Conservation (phyloP, 2,329 filamentous ascomycete species). For the Hypoxylon sp. region DNA sequence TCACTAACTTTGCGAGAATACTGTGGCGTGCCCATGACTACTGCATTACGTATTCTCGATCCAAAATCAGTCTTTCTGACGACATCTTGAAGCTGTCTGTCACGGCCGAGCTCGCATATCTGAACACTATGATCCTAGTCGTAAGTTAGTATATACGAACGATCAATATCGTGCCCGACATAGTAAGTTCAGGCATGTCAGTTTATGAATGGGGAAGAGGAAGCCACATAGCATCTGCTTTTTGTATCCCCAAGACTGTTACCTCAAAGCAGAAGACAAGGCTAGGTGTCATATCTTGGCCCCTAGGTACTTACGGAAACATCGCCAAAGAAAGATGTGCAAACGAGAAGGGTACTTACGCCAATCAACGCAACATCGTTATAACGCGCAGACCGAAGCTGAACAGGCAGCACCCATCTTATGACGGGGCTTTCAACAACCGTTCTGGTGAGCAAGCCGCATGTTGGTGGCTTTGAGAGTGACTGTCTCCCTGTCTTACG, state of each 20-base stretch:
- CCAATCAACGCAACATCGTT: constrained; percentile 92
- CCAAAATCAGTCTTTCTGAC: constrained; percentile 84
- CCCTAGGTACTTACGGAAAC: neutral
- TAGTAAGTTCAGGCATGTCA: neutral
- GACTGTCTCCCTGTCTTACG: constrained; percentile 51
- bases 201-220: neutral
- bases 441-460: constrained; percentile 85
- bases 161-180: neutral
- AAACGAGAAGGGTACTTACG: constrained; percentile 62
- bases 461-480: constrained; percentile 63
- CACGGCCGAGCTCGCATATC: constrained; percentile 79
- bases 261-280: neutral
- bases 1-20: constrained; percentile 55
- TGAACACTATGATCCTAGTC: constrained; percentile 81
- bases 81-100: constrained; percentile 82
- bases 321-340: neutral
- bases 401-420: constrained; percentile 84
- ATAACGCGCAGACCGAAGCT: constrained; percentile 76
- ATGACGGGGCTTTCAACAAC: constrained; percentile 81
- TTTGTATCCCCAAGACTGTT: neutral
- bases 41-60: constrained; percentile 82
- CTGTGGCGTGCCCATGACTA: constrained; percentile 75
- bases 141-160: constrained; percentile 27
- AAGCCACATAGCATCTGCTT: neutral
- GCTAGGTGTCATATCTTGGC: neutral